These are phyloP conservation scores for Violaceomyces palustris DNA, from an alignment of 1,284 basidiomycete genomes.

Conservation along the genomic window DNA sequence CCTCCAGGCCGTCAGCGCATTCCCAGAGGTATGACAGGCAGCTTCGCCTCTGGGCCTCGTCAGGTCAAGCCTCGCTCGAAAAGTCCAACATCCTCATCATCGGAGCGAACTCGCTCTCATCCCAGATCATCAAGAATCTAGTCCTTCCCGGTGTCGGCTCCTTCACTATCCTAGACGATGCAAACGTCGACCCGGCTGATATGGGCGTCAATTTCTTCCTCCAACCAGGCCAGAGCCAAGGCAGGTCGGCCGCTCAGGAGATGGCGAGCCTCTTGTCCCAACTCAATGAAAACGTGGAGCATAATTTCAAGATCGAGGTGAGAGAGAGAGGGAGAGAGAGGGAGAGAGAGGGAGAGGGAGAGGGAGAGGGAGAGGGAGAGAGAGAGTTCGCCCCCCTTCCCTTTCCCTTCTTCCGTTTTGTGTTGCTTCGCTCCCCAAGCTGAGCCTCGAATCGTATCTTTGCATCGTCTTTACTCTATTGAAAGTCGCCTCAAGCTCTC, in stretches of 20 bases:
- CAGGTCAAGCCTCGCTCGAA: constrained; percentile 88
- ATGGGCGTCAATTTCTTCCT: constrained; percentile 96
- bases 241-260: constrained; percentile 73
- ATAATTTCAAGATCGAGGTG: constrained; percentile 63
- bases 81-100: constrained; percentile 74
- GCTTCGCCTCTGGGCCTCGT: constrained; percentile 82
- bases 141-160: constrained; percentile 88
- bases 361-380: no score
- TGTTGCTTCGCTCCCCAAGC: no score
- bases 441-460: no score
- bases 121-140: constrained; percentile 86
- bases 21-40: constrained; percentile 51
- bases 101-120: constrained; percentile 72
- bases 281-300: constrained; percentile 80
- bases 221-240: constrained; percentile 65
- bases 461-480: no score
- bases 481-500: no score
- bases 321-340: no score
- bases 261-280: constrained; percentile 73
- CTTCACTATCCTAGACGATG: constrained; percentile 78
- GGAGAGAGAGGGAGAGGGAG: no score
- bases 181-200: constrained; percentile 65
- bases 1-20: constrained; percentile 34
- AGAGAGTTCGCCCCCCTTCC: no score
- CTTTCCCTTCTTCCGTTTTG: no score